Base-by-base conservation (phyloP, 176 grass and related monocot species). In the Puccinellia tenuiflora region DNA sequence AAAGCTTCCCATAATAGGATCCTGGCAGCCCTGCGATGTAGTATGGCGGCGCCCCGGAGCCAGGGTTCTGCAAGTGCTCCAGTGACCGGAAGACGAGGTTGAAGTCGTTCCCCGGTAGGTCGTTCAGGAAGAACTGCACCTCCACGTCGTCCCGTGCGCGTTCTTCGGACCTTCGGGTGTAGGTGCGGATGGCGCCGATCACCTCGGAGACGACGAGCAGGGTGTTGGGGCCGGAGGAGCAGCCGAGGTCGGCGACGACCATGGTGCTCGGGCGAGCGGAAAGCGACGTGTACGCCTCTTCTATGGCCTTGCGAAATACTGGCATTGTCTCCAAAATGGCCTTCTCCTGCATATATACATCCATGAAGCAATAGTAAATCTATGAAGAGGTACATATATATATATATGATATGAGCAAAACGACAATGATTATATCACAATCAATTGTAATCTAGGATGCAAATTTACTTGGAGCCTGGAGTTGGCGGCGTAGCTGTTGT, bases 101-200 rank as follows among this genome's bases (percentile, higher is more conserved):
- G 80, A 91, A 94, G 30, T 94, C 92, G 6, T 94, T 94, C 13
- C 26, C 52, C 0, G 83, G 84, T 6, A 91, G 81, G 59, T 94
- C 92, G 4, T 94, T 94, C 21, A 91, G 11, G 81, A 94, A 91
- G 61, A 89, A 82, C 42, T 87, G 89, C 6, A 89, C 18, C 55
- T 91, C 89, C 15, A 85, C 46, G 11, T 2, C 13, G 0, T 10
- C 17, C 6, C 39, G 39, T 7, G 39, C 39, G 39, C 1, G 39
- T 40, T 29, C 42, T 10, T 47, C 0, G 6, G 14, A 28, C n/a
- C 25, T 45, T 24, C 13, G 18, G 34, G 2, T 11, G 11, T 56
- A 51, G 17, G 64, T 46, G 13, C 20, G n/a, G 24, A 91, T 34
- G 0, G 60, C 17, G 9, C 24, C 17, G 11, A 94, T 82, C 34